phyloP scores from a whole-genome alignment of 1,139 yeast genomes.

The Meyerozyma elateridarum region DNA sequence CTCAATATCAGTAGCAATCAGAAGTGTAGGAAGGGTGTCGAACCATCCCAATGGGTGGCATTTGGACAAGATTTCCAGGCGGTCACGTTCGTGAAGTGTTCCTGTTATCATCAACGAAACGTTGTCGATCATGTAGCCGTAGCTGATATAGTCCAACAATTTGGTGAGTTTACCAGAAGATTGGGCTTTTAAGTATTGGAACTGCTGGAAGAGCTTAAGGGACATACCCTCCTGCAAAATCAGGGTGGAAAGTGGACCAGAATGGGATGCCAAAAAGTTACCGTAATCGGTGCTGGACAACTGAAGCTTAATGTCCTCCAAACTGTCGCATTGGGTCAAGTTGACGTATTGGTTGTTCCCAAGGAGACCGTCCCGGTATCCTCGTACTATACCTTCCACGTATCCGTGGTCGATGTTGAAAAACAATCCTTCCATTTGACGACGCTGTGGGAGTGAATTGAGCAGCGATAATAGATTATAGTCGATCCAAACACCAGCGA shows the following conservation, averaged over 20 bases:
- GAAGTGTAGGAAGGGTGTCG: constrained; percentile 91
- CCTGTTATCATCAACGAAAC: constrained; percentile 96
- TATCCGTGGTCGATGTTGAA: constrained; percentile 88
- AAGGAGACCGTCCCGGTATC: constrained; percentile 82
- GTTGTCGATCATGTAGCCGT: constrained; percentile 98
- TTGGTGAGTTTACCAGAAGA: constrained; percentile 74
- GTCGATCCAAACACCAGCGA: no score
- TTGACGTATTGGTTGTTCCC: constrained; percentile 79
- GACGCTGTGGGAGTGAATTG: not conserved
- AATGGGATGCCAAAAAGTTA: constrained; percentile 76
- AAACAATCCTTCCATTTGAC: constrained; percentile 73
- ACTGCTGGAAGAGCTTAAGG: constrained; percentile 73
- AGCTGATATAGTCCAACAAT: constrained; percentile 87
- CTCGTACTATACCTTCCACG: constrained; percentile 92
- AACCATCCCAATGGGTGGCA: constrained; percentile 99
- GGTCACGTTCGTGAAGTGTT: constrained; percentile 90
- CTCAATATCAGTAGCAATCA: constrained; percentile 92
- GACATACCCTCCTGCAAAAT: constrained; percentile 77
- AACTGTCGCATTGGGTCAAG: constrained; percentile 90
- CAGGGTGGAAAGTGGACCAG: constrained; percentile 78
- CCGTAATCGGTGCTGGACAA: constrained; percentile 95
- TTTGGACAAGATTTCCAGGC: constrained; percentile 77
- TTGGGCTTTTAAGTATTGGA: constrained; percentile 79
- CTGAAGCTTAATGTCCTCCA: constrained; percentile 91
- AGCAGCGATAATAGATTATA: not conserved